Conservation (phyloP, 768 basidiomycete genomes). For the Mycena floridula region DNA sequence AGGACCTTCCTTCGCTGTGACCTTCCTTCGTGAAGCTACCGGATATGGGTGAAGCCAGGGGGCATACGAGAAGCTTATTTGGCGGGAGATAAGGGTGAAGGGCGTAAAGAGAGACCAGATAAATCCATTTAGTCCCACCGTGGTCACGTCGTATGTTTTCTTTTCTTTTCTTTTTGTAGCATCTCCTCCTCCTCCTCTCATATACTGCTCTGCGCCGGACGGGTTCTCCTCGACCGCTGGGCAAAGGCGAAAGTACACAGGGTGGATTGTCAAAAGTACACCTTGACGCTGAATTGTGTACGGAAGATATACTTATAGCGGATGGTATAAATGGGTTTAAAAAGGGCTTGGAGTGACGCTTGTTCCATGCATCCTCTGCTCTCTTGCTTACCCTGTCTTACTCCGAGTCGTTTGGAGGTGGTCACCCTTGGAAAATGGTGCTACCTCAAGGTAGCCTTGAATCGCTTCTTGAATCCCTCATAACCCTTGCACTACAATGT, state of each 20-base stretch:
- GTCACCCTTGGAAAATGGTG: constrained; percentile 94
- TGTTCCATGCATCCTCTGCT: constrained; percentile 57
- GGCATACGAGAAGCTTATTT: constrained; percentile 91
- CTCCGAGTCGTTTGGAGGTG: constrained; percentile 30
- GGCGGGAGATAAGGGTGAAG: constrained; percentile 73
- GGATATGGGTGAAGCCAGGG: constrained; percentile 89
- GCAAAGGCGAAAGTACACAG: too few species aligned
- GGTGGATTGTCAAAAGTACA: constrained; percentile 82
- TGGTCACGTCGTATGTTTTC: constrained; percentile 78
- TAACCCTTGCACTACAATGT: too few species aligned
- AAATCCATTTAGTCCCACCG: constrained; percentile 66
- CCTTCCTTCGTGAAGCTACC: constrained; percentile 73
- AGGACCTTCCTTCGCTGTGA: too few species aligned
- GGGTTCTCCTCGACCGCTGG: constrained; percentile 70
- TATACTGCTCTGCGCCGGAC: constrained; percentile 94
- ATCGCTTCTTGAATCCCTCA: too few species aligned
- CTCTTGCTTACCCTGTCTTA: constrained; percentile 1
- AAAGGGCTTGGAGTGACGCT: constrained; percentile 81
- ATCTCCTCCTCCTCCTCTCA: constrained; percentile 95
- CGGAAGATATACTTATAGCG: constrained; percentile 72
- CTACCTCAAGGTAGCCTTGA: too few species aligned
- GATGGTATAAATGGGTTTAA: constrained; percentile 86
- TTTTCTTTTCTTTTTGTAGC: constrained; percentile 37
- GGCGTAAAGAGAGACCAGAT: constrained; percentile 73
- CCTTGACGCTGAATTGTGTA: constrained; percentile 76